These are phyloP conservation scores for Podospora didyma DNA, from an alignment of 495 filamentous ascomycete genomes.

Conservation along the genomic window DNA sequence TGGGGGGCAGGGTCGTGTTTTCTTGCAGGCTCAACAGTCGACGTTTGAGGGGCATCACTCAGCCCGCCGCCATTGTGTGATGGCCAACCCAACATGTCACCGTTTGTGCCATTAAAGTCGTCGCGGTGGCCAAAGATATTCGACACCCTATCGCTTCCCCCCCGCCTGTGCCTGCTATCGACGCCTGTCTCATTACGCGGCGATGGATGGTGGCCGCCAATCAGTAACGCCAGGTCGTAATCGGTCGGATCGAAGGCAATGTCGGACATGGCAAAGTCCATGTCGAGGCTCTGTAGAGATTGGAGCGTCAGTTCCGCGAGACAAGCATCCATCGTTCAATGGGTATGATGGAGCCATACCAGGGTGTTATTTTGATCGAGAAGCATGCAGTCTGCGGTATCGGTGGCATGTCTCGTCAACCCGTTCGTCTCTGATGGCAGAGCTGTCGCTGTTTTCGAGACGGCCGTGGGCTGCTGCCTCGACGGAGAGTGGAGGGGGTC, in stretches of 20 bases:
- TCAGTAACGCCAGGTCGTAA: neutral
- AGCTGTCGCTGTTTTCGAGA: neutral
- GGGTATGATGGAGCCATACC: neutral
- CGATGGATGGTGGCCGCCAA: conserved; percentile 1
- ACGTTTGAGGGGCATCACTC: too few relatives aligned
- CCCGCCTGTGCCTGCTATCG: neutral
- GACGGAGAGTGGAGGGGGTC: too few relatives aligned
- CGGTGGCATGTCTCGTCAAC: too few relatives aligned
- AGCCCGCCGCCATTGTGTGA: too few relatives aligned
- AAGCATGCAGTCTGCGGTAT: too few relatives aligned
- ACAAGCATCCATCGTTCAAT: too few relatives aligned
- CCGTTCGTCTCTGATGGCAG: neutral
- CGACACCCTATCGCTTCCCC: neutral
- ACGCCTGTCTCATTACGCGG: neutral
- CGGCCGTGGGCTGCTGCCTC: too few relatives aligned
- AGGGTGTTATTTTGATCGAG: neutral
- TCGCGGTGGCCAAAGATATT: neutral
- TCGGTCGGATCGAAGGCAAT: conserved; percentile 3
- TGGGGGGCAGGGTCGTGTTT: too few relatives aligned
- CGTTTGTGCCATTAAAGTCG: neutral
- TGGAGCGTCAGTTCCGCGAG: neutral
- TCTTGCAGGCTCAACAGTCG: too few relatives aligned
- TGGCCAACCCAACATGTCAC: neutral
- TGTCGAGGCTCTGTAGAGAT: conserved; percentile 1
- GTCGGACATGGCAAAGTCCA: conserved; percentile 7